Evolutionary conservation across 2,329 filamentous ascomycete genomes (phyloP).

Genomic region (Didymella glomerata): DNA sequence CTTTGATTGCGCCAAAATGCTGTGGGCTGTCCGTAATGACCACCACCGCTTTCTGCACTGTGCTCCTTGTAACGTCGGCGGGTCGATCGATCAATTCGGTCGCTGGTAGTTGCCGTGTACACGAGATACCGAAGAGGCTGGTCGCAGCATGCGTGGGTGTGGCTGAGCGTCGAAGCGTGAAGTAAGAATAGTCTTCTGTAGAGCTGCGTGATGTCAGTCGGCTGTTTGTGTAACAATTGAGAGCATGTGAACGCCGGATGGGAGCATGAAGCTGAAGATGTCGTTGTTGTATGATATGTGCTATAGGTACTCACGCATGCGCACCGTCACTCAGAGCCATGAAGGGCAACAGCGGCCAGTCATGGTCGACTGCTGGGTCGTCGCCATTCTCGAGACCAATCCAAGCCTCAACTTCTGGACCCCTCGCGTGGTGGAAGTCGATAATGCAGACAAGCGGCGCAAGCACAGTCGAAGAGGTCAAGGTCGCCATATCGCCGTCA

Average conservation of each 20-base stretch:
- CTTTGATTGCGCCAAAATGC: constrained; percentile 87
- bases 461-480: constrained; percentile 20
- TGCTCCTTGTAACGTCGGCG: constrained; percentile 92
- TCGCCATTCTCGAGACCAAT: constrained; percentile 77
- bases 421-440: constrained; percentile 66
- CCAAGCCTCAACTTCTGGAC: constrained; percentile 94
- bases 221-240: background rate
- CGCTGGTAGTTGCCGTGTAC: constrained; percentile 88
- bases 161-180: constrained; percentile 76
- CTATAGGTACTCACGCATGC: constrained; percentile 70
- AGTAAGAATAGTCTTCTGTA: constrained; percentile 97
- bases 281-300: constrained; percentile 51
- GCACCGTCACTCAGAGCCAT: constrained; percentile 97
- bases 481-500: constrained; percentile 52
- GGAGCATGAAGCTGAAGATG: background rate
- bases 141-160: constrained; percentile 65
- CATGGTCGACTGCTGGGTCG: constrained; percentile 83
- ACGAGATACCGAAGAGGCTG: constrained; percentile 94
- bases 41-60: constrained; percentile 97
- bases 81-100: constrained; percentile 78
- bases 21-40: constrained; percentile 92
- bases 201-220: constrained; percentile 61
- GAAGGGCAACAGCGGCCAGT: constrained; percentile 91
- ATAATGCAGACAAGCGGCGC: constrained; percentile 58
- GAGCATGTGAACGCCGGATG: constrained; percentile 12